Base-by-base conservation (phyloP, 768 basidiomycete genomes). In the Rhodosporidiobolus sp. region DNA sequence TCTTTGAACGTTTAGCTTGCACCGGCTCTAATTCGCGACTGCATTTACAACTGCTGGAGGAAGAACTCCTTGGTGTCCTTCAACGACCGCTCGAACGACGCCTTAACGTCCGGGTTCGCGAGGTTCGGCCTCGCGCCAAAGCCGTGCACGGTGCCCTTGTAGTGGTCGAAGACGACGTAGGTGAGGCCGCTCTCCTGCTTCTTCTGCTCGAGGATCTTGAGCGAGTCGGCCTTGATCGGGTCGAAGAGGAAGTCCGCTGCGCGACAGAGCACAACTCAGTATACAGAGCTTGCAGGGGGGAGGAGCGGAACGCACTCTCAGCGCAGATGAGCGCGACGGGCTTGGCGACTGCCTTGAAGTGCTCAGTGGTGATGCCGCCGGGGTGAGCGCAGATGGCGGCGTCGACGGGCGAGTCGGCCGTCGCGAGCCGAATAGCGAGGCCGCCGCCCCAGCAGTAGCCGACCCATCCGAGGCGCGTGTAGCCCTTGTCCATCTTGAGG, bases 201-300 rank as follows among this genome's bases (percentile, higher is more conserved):
- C 34, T 52, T 38, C 26, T 52, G 1, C 7, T 45, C n/a, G 38
- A 64, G 28, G 8, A 45, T 34, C 7, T 17, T 1, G 53, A 53
- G 10, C 26, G 28, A 50, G 2, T 19, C 9, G 12, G 35, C 7
- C n/a, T 46, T 38, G 38, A 45, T 30, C 26, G 14, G 9, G 43
- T 64, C 63, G 43, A 64, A 64, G 9, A n/a, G 7, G 12, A 55
- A 14, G 63, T 64, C 63, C 53, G 54, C 62, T 63, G 62, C 24
- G n/a, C n/a, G n/a, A n/a, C n/a, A n/a, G n/a, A n/a, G n/a, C n/a
- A n/a, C n/a, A n/a, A n/a, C n/a, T n/a, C n/a, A n/a, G n/a, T n/a
- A n/a, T n/a, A n/a, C n/a, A 43, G 38, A 43, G 6, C 8, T 19
- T n/a, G n/a, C 14, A 24, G 34, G 35, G 30, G 22, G 19, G 28